Evolutionary conservation across 1,284 basidiomycete genomes (phyloP), one percentile per base, ranked within the genome.

Genomic region (Moesziomyces sp.): DNA sequence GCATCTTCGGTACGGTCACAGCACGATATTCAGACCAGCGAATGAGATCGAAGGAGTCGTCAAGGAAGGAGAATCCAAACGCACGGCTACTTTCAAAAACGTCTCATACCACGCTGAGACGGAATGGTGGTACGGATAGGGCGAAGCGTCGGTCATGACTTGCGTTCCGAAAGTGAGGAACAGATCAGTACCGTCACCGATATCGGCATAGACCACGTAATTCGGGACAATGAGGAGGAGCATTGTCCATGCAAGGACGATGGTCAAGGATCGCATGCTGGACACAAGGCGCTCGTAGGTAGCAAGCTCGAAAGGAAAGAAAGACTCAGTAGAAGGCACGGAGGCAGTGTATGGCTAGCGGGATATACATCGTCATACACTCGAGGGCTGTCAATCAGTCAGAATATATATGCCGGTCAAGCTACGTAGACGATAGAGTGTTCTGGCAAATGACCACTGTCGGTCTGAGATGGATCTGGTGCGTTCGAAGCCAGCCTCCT

Each of bases 31-130:
- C 26, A 28, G 9, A 34, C 30, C 13, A 40, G 38, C 18, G 8
- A 40, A 40, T 6, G 38, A 40, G 38, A 40, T 3, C 38, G 38
- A 40, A 14, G 13, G 30, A 34, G 30, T 10, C 10, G 9, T 34
- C 30, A 13, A 13, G 1, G 30, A 34, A 11, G 30, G 30, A 34
- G 11, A 13, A 13, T 11, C 30, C 3, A 13, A 16, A 50, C 52
- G 47, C 18, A 65, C 62, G 13, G 69, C 55, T 13, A 72, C 56
- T 53, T 72, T 62, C 11, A 72, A 48, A 21, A 72, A 59, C 19
- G 14, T 43, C 5, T 58, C 48, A 34, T 72, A 72, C 69, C 69
- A 72, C 28, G 63, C 48, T 14, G 64, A 50, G 44, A 72, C 46
- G 10, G 69, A 72, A 8, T 35, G 16, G 24, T 72, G 69, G n/a